phyloP scores from a whole-genome alignment of 768 basidiomycete genomes.

The Russula brevipes region DNA sequence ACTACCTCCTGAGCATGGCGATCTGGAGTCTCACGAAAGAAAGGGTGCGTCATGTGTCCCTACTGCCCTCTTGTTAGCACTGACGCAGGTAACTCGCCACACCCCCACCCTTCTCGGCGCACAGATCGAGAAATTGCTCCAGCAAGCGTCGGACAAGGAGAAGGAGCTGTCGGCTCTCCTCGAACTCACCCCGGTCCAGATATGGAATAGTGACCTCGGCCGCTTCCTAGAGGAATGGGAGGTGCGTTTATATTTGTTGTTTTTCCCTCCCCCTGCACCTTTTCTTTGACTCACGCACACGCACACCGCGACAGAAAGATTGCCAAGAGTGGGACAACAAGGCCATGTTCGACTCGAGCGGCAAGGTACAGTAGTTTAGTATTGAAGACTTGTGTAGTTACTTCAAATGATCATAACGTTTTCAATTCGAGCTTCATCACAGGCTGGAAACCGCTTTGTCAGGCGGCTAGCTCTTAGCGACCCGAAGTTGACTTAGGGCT shows the following conservation, averaged over 20 bases:
- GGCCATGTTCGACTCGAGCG: constrained; percentile 41
- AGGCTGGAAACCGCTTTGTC: too few relatives aligned
- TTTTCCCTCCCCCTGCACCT: background rate
- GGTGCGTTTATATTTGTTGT: constrained; percentile 43
- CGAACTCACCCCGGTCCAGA: constrained; percentile 66
- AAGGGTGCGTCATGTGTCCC: constrained; percentile 48
- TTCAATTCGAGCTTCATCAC: too few relatives aligned
- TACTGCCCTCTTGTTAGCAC: too few relatives aligned
- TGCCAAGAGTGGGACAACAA: constrained; percentile 44
- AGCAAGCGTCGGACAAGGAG: constrained; percentile 80
- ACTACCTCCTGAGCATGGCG: constrained; percentile 92
- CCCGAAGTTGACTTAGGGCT: too few relatives aligned
- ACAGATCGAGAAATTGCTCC: constrained; percentile 78
- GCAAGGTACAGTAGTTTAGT: too few relatives aligned
- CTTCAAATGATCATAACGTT: too few relatives aligned
- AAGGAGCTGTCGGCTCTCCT: constrained; percentile 72
- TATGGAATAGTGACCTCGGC: constrained; percentile 91
- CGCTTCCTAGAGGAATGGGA: constrained; percentile 79
- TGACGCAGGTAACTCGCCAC: background rate
- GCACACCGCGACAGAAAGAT: constrained; percentile 32
- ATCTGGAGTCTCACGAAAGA: constrained; percentile 94
- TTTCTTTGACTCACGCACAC: too few relatives aligned
- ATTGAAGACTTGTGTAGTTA: too few relatives aligned
- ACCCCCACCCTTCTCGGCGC: background rate
- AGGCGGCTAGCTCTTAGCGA: too few relatives aligned